Percentiles rank a stretch among this genome's conserved stretches.
These are phyloP conservation scores for Pyricularia pennisetigena DNA, from an alignment of 2,329 filamentous ascomycete species.

Conservation along the genomic window DNA sequence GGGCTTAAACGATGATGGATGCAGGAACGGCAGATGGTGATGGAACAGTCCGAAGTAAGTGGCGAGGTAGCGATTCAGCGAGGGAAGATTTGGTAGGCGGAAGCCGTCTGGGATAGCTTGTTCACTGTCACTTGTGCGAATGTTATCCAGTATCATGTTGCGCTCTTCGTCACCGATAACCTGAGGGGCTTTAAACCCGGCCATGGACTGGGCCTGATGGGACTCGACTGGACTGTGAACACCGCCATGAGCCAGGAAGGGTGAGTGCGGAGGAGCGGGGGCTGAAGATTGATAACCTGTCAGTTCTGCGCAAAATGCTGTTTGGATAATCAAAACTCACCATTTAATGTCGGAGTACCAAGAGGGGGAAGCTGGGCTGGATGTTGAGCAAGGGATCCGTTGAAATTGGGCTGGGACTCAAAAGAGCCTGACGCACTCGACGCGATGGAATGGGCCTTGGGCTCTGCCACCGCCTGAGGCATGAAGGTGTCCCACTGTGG, in stretches of 20 bases:
- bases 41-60: constrained; percentile 98
- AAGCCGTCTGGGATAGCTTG: constrained; percentile 81
- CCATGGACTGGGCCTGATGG: constrained; percentile 54
- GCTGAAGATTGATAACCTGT: constrained; percentile 48
- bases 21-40: constrained; percentile 90
- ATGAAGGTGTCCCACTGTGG: constrained; percentile 89
- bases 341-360: constrained; percentile 51
- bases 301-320: constrained; percentile 61
- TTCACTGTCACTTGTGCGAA: constrained; percentile 71
- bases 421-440: constrained; percentile 57
- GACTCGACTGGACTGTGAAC: constrained; percentile 57
- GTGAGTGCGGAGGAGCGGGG: constrained; percentile 65
- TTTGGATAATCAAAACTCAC: constrained; percentile 43
- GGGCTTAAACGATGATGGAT: constrained; percentile 82
- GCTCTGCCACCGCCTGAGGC: constrained; percentile 56
- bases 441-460: constrained; percentile 66
- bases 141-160: constrained; percentile 75
- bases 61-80: constrained; percentile 83
- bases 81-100: constrained; percentile 69
- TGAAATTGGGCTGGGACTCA: constrained; percentile 56
- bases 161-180: constrained; percentile 78
- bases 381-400: constrained; percentile 47
- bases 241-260: constrained; percentile 41
- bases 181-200: constrained; percentile 64
- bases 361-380: constrained; percentile 57